These are phyloP conservation scores for Monilinia vaccinii-corymbosi DNA, from an alignment of 2,329 filamentous ascomycete species.

Conservation along the genomic window DNA sequence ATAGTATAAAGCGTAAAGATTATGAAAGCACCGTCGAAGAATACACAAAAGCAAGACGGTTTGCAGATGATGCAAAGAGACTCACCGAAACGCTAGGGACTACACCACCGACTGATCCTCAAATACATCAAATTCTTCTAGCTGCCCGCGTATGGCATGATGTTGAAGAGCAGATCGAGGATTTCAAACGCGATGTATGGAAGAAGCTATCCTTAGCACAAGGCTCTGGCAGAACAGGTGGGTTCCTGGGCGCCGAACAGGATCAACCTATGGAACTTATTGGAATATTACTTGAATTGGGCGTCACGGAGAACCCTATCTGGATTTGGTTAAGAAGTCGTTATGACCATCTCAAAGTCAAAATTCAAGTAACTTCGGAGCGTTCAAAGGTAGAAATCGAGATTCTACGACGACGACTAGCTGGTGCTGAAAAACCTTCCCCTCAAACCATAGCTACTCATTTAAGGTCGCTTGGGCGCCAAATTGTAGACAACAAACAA, in stretches of 20 bases:
- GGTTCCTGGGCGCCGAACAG: constrained; percentile 39
- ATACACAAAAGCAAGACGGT: constrained; percentile 72
- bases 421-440: constrained; percentile 62
- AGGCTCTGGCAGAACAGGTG: constrained; percentile 31
- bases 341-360: constrained; percentile 81
- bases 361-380: constrained; percentile 71
- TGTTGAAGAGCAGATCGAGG: constrained; percentile 75
- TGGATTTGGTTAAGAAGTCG: constrained; percentile 91
- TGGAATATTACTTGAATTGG: constrained; percentile 78
- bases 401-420: constrained; percentile 73
- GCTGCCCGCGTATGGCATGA: constrained; percentile 94
- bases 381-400: constrained; percentile 89
- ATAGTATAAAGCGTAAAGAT: constrained; percentile 84
- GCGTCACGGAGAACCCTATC: constrained; percentile 91
- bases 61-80: constrained; percentile 67
- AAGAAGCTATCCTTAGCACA: constrained; percentile 65
- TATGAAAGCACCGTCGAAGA: constrained; percentile 82
- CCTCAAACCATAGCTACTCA: constrained; percentile 63
- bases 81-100: constrained; percentile 50
- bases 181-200: constrained; percentile 87
- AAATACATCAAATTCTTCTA: constrained; percentile 79
- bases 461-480: constrained; percentile 63
- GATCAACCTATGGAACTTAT: constrained; percentile 90
- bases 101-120: constrained; percentile 59
- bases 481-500: constrained; percentile 50